Conservation (phyloP, 768 basidiomycete species). For the Agrocybe chaxingu region DNA sequence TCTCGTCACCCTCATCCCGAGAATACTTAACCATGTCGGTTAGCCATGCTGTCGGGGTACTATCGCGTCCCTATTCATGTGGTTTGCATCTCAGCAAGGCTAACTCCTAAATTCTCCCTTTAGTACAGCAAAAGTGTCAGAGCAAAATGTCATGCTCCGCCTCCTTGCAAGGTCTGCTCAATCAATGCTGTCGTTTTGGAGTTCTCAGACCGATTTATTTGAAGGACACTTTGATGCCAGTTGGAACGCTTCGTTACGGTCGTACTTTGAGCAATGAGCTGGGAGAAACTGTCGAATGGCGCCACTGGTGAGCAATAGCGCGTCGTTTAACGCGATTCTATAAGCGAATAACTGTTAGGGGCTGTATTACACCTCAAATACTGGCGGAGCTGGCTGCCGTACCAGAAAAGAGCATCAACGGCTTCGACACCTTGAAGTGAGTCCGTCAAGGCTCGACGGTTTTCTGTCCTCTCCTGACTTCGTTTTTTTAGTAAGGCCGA, state of each 20-base stretch:
- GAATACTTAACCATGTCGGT: constrained; percentile 9
- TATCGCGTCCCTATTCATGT: background rate
- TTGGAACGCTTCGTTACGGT: constrained; percentile 67
- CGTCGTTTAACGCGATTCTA: background rate
- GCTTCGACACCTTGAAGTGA: constrained; percentile 52
- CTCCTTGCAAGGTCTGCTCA: constrained; percentile 46
- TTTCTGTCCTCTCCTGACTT: background rate
- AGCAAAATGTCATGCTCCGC: constrained; percentile 65
- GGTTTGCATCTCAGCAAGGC: background rate
- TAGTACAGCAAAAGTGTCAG: constrained; percentile 73
- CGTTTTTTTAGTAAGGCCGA: constrained; percentile 47
- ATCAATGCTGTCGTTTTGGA: too few relatives aligned
- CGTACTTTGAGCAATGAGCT: constrained; percentile 37
- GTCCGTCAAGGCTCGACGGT: constrained; percentile 10
- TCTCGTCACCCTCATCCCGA: background rate
- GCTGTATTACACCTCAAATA: constrained; percentile 63
- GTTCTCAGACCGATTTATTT: constrained; percentile 1
- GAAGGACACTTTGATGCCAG: constrained; percentile 46
- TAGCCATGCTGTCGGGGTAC: constrained; percentile 20
- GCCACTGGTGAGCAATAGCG: constrained; percentile 57
- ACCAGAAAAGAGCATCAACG: constrained; percentile 40
- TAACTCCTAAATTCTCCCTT: background rate
- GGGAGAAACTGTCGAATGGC: constrained; percentile 70
- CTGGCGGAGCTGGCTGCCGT: constrained; percentile 45
- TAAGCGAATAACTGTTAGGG: constrained; percentile 39